Evolutionary conservation across 2,329 filamentous ascomycete species (phyloP), one percentile per base, ranked within the genome.

Genomic region (Hymenoscyphus repandus): DNA sequence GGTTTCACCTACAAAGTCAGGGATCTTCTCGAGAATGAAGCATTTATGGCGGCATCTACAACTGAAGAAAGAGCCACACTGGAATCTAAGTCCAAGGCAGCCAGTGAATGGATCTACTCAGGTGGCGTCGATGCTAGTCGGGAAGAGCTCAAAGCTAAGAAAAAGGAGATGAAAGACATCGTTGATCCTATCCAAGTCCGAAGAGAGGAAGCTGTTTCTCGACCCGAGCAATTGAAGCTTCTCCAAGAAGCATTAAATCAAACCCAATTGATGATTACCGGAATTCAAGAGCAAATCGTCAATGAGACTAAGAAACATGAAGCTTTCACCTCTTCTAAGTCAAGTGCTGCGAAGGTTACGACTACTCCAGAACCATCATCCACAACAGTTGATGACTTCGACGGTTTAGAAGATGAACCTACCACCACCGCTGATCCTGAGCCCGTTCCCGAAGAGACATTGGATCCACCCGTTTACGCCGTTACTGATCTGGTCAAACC

Each of bases 71-170:
- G 89, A 42, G 68, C 76, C 6, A 70, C 72, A n/a, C 76, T 97
- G 11, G 79, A 86, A 60, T 74, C 82, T 54, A 83, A 84, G 63
- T 77, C 89, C 36, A 77, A 79, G 54, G 79, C 81, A 44, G 79
- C 83, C 18, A 87, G 88, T 61, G 90, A 96, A 10, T 99, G 93
- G 92, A 82, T 99, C 53, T 93, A 96, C 66, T 88, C 81, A 13
- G 90, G 91, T 42, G 90, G 92, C 50, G 77, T 79, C 13, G 83
- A 90, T 44, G 91, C 93, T 4, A 76, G 80, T 33, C 84, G 83
- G 51, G 82, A 88, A 2, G 82, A 85, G 43, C 79, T 99, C 62
- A 88, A 85, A 67, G 77, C 80, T 49, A 89, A 85, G 66, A 79
- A 95, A 45, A 85, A 88, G 68, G 80, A 79, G 40, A 80, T 99